These are phyloP conservation scores for Pseudogymnoascus verrucosus DNA, from an alignment of 2,329 filamentous ascomycete species.

Conservation along the genomic window DNA sequence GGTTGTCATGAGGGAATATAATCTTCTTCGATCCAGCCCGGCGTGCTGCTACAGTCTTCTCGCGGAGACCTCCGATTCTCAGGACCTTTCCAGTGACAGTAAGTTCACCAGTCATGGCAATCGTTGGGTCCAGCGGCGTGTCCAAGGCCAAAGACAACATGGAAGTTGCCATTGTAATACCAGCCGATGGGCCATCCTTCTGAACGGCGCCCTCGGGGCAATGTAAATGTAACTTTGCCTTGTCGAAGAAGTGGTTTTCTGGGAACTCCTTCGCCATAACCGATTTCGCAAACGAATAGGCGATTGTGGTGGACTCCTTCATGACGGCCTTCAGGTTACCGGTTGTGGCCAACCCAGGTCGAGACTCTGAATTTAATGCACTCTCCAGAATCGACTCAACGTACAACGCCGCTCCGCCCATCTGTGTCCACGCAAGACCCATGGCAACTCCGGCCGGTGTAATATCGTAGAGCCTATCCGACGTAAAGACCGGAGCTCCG, in stretches of 20 bases:
- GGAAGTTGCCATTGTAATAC: conserved; percentile 97
- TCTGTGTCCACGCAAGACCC: conserved; percentile 96
- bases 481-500: conserved; percentile 89
- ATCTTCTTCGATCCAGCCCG: conserved; percentile 87
- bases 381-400: conserved; percentile 93
- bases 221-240: conserved; percentile 89
- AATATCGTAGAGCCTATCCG: conserved; percentile 87
- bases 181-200: conserved; percentile 88
- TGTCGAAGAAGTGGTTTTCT: conserved; percentile 91
- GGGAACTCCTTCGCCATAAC: conserved; percentile 78
- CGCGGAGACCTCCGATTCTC: conserved; percentile 83
- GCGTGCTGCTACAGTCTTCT: conserved; percentile 95
- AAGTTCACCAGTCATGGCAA: conserved; percentile 96
- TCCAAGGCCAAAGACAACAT: conserved; percentile 79
- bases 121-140: conserved; percentile 67
- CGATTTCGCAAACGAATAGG: conserved; percentile 92
- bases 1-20: conserved; percentile 91
- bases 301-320: conserved; percentile 94
- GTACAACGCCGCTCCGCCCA: conserved; percentile 94
- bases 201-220: conserved; percentile 93
- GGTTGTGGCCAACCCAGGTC: conserved; percentile 78
- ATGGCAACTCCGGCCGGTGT: conserved; percentile 93
- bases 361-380: conserved; percentile 63
- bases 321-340: conserved; percentile 94
- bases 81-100: conserved; percentile 96